Base-by-base conservation (phyloP, 1,139 yeast genomes). In the Protomyces inouyei region DNA sequence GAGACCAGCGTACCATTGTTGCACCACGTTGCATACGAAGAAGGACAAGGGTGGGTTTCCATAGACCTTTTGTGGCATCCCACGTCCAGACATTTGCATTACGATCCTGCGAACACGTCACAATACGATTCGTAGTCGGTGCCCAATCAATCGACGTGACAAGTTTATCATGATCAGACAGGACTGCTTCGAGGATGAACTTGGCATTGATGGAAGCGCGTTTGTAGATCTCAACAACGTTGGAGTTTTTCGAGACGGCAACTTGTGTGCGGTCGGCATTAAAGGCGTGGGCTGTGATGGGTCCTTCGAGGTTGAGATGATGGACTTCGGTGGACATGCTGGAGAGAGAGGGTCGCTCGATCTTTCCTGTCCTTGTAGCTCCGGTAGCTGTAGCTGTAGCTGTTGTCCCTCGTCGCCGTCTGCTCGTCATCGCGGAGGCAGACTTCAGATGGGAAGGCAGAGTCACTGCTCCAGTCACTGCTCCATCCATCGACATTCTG, bases 11-110 rank as follows among this genome's bases (percentile, higher is more conserved):
- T 65, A 92, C 96, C 70, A 84, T 84, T 3, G 98, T 93, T 12
- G 98, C 98, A 28, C 98, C 97, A 66, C 98, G 83, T 75, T 86
- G 88, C 76, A 95, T 91, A 76, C 98, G 84, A 73, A 95, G 82
- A 67, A 95, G 80, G 21, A 95, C 99, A 74, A 95, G 82, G 2
- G 98, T 92, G 57, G 97, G 97, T 78, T 88, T 91, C 76, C 85
- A 82, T 9, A 81, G 68, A 3, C 86, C 86, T 72, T 82, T 84
- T 63, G 73, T 67, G 16, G 66, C 38, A 75, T 82, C 78, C 63
- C 87, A 87, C 69, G 89, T 93, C 98, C 98, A 93, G 18, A 95
- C 99, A 71, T 92, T 83, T 4, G 98, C 98, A 72, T 95, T 95
- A 76, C 99, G 83, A 76, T 95, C 99, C 77, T 95, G 98, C 3